Evolutionary conservation across 2,329 filamentous ascomycete species (phyloP), one percentile per base, ranked within the genome.

Genomic region (Botrytis galanthina): DNA sequence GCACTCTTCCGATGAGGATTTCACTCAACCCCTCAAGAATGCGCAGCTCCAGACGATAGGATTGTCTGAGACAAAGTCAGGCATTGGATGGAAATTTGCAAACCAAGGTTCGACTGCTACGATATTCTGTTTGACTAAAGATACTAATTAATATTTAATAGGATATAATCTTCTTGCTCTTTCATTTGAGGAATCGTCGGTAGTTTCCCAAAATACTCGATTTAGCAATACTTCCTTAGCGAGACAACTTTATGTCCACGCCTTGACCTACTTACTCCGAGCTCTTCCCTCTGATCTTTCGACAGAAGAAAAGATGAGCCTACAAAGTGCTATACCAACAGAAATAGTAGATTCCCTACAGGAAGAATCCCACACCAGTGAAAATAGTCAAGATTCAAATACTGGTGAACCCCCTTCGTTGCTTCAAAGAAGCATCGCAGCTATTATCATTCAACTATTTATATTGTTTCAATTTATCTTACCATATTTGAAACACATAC

Each of bases 161-260:
- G 85, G 86, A 9, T 80, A 85, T 42, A 84, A 80, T 69, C 83
- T 88, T 12, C 78, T 87, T n/a, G 80, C 81, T 2, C 82, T 84
- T 62, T 82, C 86, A 7, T 80, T 83, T 35, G 82, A 83, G 62
- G 85, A 88, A 79, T 84, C 84, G 14, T 82, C 82, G 35, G 75
- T 77, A 7, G 76, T 81, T 9, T 74, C 78, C 5, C 77, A 77
- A 66, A 78, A 79, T 51, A 72, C 75, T 6, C 76, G 79, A 60
- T 81, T 82, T 48, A 80, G 80, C 37, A 82, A 84, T 64, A 73
- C 82, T 4, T 78, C 80, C n/a, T 86, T 89, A 76, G 87, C 88
- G 69, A 86, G 90, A 39, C 88, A 89, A 75, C 84, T 91, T 16
- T 92, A 91, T 80, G 82, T 92, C 67, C 88, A 92, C 77, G 87